Evolutionary conservation across 805 yeast genomes (phyloP).

Genomic region (Ogataea nitratoaversa): DNA sequence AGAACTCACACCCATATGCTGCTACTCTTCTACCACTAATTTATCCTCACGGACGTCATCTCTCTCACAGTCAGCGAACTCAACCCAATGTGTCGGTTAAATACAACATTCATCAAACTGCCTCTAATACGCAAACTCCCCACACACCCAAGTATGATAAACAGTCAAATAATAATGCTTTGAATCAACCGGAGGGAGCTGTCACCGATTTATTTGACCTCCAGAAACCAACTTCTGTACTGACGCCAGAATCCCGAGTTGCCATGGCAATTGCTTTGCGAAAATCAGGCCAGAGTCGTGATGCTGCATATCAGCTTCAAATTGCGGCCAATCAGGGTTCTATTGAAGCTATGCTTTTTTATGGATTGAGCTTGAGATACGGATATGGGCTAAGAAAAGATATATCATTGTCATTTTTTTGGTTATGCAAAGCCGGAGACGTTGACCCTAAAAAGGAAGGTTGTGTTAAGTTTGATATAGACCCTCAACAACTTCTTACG

Average conservation of each 20-base stretch:
- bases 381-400: slow-evolving; percentile 68
- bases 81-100: no score
- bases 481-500: slow-evolving; percentile 36
- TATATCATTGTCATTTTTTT: slow-evolving; percentile 48
- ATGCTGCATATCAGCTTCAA: slow-evolving; percentile 64
- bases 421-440: slow-evolving; percentile 54
- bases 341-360: slow-evolving; percentile 62
- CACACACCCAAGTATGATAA: not conserved
- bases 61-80: no score
- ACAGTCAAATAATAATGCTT: not conserved
- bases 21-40: not conserved
- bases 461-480: slow-evolving; percentile 19
- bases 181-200: not conserved
- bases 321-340: slow-evolving; percentile 60
- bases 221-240: slow-evolving; percentile 7
- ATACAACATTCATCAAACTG: no score
- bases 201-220: not conserved
- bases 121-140: no score
- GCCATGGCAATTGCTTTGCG: slow-evolving; percentile 46
- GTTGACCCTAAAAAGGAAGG: slow-evolving; percentile 21
- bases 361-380: slow-evolving; percentile 60
- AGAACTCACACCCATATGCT: no score
- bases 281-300: slow-evolving; percentile 56
- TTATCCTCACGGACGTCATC: no score
- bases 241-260: slow-evolving; percentile 32